phyloP scores from a whole-genome alignment of 257 asterid genomes.

The Nicotiana knightiana region DNA sequence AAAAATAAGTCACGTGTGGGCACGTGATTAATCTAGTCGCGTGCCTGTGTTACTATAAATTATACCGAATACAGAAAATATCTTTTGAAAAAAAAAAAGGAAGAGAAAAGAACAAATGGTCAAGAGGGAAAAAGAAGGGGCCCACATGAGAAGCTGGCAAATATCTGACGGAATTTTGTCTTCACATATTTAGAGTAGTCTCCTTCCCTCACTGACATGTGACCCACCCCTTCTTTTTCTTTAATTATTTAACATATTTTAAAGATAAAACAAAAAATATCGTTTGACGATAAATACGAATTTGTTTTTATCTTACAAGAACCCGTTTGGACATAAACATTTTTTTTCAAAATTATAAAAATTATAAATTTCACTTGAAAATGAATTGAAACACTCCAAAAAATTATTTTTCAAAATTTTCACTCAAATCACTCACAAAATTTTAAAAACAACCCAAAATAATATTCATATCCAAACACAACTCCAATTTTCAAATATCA shows the following conservation, averaged over 20 bases:
- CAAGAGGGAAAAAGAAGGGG: background rate
- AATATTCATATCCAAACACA: no score
- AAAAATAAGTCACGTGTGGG: conserved; percentile 20
- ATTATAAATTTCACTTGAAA: no score
- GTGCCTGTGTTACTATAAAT: conserved; percentile 16
- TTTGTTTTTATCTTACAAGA: no score
- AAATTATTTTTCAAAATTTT: no score
- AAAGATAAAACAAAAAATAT: no score
- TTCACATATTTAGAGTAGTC: background rate
- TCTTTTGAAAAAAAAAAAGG: background rate
- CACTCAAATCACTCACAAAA: no score
- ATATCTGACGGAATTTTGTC: background rate
- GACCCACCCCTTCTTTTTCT: background rate
- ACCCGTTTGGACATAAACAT: no score
- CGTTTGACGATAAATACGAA: no score
- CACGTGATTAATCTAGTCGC: conserved; percentile 29
- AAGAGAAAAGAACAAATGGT: background rate
- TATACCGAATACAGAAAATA: background rate
- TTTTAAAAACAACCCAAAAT: no score
- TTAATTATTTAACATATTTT: background rate
- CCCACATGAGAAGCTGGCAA: conserved; percentile 18
- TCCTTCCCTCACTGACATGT: background rate
- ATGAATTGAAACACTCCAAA: no score
- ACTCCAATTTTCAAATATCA: no score
- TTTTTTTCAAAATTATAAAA: no score